Percentiles rank a stretch among this genome's conserved stretches.
These are phyloP conservation scores for Ambrosiella beaveri DNA, from an alignment of 2,329 filamentous ascomycete species.

Conservation along the genomic window DNA sequence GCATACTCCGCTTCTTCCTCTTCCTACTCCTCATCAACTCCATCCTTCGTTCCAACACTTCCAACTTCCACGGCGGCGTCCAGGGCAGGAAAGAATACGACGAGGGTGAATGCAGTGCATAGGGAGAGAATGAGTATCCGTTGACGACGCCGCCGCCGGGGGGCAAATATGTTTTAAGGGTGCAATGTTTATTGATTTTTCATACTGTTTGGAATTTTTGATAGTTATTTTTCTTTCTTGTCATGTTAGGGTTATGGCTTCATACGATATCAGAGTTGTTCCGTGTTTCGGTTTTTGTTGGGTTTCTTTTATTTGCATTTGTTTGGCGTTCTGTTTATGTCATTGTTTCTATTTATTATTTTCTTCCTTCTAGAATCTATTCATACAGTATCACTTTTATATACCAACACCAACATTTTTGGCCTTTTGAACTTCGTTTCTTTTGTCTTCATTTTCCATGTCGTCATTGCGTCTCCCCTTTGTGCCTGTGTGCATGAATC, in stretches of 20 bases:
- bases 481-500: neutral
- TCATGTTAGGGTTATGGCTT: neutral
- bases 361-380: too few species aligned
- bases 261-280: neutral
- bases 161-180: neutral
- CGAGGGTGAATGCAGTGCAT: too few species aligned
- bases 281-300: neutral
- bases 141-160: neutral
- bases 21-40: too few species aligned
- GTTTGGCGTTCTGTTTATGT: too few species aligned
- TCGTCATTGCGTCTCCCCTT: neutral
- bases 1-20: too few species aligned
- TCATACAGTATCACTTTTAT: neutral
- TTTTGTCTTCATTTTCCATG: neutral
- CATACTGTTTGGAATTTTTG: neutral
- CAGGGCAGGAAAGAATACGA: too few species aligned
- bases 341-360: too few species aligned
- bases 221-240: too few species aligned
- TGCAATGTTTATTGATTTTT: neutral
- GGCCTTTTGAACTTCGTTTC: neutral
- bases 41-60: too few species aligned
- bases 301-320: too few species aligned
- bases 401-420: neutral
- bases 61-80: too few species aligned
- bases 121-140: neutral